Base-by-base conservation (phyloP, 306 rosid species). In the Abrus pulchellus region DNA sequence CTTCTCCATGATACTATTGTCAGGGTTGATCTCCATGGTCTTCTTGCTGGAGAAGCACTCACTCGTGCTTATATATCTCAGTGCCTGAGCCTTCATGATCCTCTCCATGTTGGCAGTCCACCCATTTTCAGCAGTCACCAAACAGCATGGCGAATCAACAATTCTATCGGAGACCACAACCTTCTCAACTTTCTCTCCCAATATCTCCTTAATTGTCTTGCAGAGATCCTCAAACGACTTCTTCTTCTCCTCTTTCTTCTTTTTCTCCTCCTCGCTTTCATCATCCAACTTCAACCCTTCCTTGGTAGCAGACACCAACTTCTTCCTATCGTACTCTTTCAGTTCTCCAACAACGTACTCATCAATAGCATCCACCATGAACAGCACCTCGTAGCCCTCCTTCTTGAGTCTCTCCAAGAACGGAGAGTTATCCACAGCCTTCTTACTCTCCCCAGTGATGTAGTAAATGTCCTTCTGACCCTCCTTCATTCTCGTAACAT, bases 11-110 rank as follows among this genome's bases (percentile, higher is more conserved):
- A 90, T 88, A 5, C 91, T 91, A 32, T 90, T 82, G 60, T 90
- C 93, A 0, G 93, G 91, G 80, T 90, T 87, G 48, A 90, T 90
- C 78, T 87, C 91, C 93, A 90, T 90, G 0, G 93, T 90, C 84
- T 90, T 90, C 87, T 90, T 90, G 90, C 90, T 83, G 0, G 93
- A 83, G 91, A 89, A 87, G 84, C 87, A 87, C 1, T 85, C 28
- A 4, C 87, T n/a, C 93, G 86, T 90, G 81, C 90, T 84, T 76
- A 0, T 87, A 48, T 90, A 91, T 29, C 91, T 82, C 13, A 90
- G 43, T 0, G 93, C 90, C 20, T 20, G 20, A 20, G 20, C 20
- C 20, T 20, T 20, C 20, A 20, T 20, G 20, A 20, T 20, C 20
- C 75, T 89, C 76, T 90, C 93, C 93, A 90, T 90, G 73, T 90